Evolutionary conservation across 2,329 filamentous ascomycete species (phyloP).

Genomic region (Samsoniella hepiali): DNA sequence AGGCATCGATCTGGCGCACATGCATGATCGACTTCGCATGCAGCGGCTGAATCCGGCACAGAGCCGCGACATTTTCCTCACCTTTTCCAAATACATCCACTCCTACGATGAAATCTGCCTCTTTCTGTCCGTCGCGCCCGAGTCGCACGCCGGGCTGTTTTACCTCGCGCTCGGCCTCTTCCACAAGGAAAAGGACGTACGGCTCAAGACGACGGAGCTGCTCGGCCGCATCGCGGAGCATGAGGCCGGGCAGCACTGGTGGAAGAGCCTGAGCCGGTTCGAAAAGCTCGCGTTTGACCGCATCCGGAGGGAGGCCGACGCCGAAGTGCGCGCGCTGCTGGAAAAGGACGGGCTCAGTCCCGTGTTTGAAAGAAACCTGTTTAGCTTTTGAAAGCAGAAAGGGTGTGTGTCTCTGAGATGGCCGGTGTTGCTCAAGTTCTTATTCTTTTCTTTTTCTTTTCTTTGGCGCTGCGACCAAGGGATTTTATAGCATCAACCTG

Average conservation of each 20-base stretch:
- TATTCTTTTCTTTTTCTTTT: too few relatives aligned
- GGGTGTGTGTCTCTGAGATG: not conserved
- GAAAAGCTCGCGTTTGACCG: constrained; percentile 82
- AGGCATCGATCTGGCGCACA: constrained; percentile 82
- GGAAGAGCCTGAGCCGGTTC: constrained; percentile 80
- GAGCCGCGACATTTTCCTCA: constrained; percentile 80
- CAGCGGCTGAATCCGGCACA: constrained; percentile 74
- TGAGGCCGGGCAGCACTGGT: constrained; percentile 91
- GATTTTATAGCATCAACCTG: not conserved
- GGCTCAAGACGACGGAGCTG: constrained; percentile 72
- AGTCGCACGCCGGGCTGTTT: constrained; percentile 84
- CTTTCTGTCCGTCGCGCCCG: constrained; percentile 75
- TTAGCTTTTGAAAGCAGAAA: not conserved
- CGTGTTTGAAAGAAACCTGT: constrained; percentile 37
- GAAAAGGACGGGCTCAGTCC: constrained; percentile 43
- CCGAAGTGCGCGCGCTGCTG: constrained; percentile 45
- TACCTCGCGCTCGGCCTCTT: constrained; percentile 89
- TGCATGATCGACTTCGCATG: constrained; percentile 85
- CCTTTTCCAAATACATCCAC: constrained; percentile 70
- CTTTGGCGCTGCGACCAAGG: not conserved
- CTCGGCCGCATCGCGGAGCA: constrained; percentile 80
- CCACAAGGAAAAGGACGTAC: constrained; percentile 79
- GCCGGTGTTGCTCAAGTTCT: not conserved
- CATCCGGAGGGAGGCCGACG: constrained; percentile 64
- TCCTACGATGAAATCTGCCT: constrained; percentile 84